Evolutionary conservation across 2,329 filamentous ascomycete genomes (phyloP).

Genomic region (Colletotrichum gigasporum): DNA sequence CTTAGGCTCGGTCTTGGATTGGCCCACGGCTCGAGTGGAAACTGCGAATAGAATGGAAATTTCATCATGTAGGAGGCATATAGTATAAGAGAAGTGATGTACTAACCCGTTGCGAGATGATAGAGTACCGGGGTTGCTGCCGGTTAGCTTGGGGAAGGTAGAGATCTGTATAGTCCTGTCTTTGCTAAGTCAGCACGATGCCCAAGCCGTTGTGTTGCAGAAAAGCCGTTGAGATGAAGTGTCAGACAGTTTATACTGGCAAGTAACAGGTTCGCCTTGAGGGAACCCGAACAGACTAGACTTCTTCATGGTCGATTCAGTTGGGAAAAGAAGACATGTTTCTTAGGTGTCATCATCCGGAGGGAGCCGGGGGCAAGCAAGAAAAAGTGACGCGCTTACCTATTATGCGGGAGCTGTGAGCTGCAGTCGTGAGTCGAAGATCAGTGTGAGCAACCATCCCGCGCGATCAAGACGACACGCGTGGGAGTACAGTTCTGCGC

Average conservation of each 20-base stretch:
- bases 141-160: too few species aligned
- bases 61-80: constrained; percentile 69
- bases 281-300: constrained; percentile 72
- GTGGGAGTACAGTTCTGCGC: too few species aligned
- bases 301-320: constrained; percentile 90
- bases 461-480: too few species aligned
- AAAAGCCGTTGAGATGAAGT: constrained; percentile 12
- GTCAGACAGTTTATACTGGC: constrained; percentile 89
- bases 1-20: constrained; percentile 62
- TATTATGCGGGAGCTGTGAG: background rate
- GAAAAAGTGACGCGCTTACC: constrained; percentile 15
- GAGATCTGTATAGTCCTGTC: background rate
- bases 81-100: constrained; percentile 6
- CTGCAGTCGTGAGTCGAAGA: background rate
- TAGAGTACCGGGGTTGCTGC: background rate
- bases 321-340: constrained; percentile 86
- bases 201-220: background rate
- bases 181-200: background rate
- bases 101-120: constrained; percentile 42
- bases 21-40: constrained; percentile 79
- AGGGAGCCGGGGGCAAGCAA: constrained; percentile 16
- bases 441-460: too few species aligned
- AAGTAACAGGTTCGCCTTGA: constrained; percentile 79
- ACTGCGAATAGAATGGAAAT: constrained; percentile 84
- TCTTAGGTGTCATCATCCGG: constrained; percentile 76